Conservation (phyloP, 116 monocot species). For the Zostera marina region DNA sequence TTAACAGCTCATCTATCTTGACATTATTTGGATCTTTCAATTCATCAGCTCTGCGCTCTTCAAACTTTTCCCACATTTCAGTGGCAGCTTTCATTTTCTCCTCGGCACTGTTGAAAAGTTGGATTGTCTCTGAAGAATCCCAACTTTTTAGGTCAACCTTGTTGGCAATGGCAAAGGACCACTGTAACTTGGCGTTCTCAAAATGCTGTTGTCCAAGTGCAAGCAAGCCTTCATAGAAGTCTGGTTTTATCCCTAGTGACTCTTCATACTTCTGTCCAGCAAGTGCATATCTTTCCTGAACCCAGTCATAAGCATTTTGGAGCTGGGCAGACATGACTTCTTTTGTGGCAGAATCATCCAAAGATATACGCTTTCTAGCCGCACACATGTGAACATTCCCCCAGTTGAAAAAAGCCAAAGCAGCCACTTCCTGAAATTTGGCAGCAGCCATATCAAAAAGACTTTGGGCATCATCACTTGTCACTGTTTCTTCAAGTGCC, state of each 20-base stretch:
- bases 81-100: slow-evolving; percentile 93
- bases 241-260: slow-evolving; percentile 69
- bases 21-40: slow-evolving; percentile 37
- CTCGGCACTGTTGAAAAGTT: slow-evolving; percentile 71
- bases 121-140: slow-evolving; percentile 65
- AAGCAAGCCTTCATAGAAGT: slow-evolving; percentile 95
- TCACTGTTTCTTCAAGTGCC: slow-evolving; percentile 87
- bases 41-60: slow-evolving; percentile 69
- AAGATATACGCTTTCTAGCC: slow-evolving; percentile 75
- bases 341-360: slow-evolving; percentile 61
- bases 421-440: slow-evolving; percentile 98
- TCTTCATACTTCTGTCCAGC: slow-evolving; percentile 86
- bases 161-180: slow-evolving; percentile 87
- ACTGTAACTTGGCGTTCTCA: slow-evolving; percentile 91
- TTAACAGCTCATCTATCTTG: slow-evolving; percentile 56
- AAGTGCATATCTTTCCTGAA: slow-evolving; percentile 61
- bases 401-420: slow-evolving; percentile 97
- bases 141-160: slow-evolving; percentile 65
- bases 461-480: slow-evolving; percentile 75
- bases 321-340: slow-evolving; percentile 49
- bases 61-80: slow-evolving; percentile 93
- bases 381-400: slow-evolving; percentile 99
- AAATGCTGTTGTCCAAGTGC: slow-evolving; percentile 97
- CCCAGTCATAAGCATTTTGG: slow-evolving; percentile 86
- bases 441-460: slow-evolving; percentile 85